Conservation (phyloP, 2,329 filamentous ascomycete genomes). For the Lachnellula willkommii region DNA sequence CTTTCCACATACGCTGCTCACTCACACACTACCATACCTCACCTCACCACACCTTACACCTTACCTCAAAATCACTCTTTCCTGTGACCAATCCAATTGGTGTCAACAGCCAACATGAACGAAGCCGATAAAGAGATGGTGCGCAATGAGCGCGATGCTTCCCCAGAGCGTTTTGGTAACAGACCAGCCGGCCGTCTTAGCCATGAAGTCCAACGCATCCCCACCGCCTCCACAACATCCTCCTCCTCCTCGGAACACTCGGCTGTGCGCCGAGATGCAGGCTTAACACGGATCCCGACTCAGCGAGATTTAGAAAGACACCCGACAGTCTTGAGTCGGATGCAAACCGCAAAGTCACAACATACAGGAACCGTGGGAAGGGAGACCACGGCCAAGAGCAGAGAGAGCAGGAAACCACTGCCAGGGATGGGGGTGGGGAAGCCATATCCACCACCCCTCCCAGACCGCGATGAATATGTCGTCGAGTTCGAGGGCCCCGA, state of each 20-base stretch:
- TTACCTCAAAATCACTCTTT: background rate
- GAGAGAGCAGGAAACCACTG: constrained; percentile 53
- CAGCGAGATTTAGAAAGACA: constrained; percentile 64
- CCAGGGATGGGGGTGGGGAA: constrained; percentile 71
- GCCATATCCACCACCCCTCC: constrained; percentile 63
- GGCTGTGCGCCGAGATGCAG: constrained; percentile 36
- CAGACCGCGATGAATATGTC: constrained; percentile 69
- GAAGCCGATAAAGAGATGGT: constrained; percentile 24
- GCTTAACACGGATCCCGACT: constrained; percentile 58
- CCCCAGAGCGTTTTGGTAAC: constrained; percentile 33
- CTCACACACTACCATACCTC: too few relatives aligned
- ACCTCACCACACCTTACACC: too few relatives aligned
- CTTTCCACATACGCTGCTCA: too few relatives aligned
- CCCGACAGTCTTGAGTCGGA: constrained; percentile 63
- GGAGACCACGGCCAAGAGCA: constrained; percentile 36
- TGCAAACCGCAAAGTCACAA: constrained; percentile 70
- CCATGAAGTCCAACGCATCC: constrained; percentile 56
- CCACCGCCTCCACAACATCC: constrained; percentile 48
- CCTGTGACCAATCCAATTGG: background rate
- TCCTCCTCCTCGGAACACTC: constrained; percentile 40
- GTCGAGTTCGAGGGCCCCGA: constrained; percentile 80
- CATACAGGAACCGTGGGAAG: constrained; percentile 67
- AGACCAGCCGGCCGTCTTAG: constrained; percentile 32
- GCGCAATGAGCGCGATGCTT: constrained; percentile 47
- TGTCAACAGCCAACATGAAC: constrained; percentile 23